phyloP scores from a whole-genome alignment of 768 basidiomycete species.

The Boletus rufocinnamomeus region DNA sequence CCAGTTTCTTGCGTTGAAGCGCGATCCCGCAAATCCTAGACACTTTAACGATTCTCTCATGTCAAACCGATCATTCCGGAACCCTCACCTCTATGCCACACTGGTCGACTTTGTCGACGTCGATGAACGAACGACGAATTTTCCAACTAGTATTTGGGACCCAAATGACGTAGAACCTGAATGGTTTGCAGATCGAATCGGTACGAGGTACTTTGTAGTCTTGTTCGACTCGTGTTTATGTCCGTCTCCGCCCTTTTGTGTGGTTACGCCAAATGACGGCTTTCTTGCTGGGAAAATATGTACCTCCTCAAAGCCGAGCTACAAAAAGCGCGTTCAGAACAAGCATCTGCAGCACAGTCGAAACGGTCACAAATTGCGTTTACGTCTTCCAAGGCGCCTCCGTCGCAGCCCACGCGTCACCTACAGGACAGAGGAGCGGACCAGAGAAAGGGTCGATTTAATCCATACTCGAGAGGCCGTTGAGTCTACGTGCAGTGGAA shows the following conservation, averaged over 20 bases:
- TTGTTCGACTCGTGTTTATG: constrained; percentile 31
- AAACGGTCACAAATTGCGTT: constrained; percentile 69
- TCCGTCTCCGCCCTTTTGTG: constrained; percentile 13
- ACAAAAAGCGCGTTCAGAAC: constrained; percentile 67
- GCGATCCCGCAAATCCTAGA: constrained; percentile 58
- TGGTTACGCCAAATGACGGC: constrained; percentile 5
- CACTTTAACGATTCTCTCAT: constrained; percentile 98
- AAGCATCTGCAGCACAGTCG: constrained; percentile 52
- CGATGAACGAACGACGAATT: constrained; percentile 85
- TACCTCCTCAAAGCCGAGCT: constrained; percentile 49
- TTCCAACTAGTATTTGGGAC: constrained; percentile 74
- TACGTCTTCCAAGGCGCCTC: constrained; percentile 35
- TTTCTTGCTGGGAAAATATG: constrained; percentile 4
- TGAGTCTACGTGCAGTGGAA: constrained; percentile 12
- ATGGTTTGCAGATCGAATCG: constrained; percentile 80
- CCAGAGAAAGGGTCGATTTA: constrained; percentile 29
- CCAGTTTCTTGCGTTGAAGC: constrained; percentile 76
- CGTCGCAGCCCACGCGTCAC: constrained; percentile 10
- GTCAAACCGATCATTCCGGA: constrained; percentile 90
- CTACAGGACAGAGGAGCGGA: constrained; percentile 22
- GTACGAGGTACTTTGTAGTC: constrained; percentile 46
- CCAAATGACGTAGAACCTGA: constrained; percentile 60
- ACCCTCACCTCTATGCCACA: constrained; percentile 94
- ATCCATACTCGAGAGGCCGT: constrained; percentile 30
- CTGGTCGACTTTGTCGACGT: constrained; percentile 94